These are phyloP conservation scores for Trametes pubescens DNA, from an alignment of 1,284 basidiomycete species.

Conservation along the genomic window DNA sequence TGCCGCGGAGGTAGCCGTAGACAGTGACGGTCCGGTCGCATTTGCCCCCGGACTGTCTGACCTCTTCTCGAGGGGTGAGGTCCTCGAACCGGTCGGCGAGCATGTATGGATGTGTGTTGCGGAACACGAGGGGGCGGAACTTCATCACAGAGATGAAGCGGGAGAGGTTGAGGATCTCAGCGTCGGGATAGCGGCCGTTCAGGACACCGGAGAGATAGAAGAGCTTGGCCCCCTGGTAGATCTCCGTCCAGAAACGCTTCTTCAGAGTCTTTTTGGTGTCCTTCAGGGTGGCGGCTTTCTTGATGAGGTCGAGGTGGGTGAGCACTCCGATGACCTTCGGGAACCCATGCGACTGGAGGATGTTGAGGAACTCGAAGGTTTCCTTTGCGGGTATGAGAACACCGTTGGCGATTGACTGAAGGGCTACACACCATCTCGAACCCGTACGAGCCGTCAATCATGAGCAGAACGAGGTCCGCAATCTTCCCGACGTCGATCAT, in stretches of 20 bases:
- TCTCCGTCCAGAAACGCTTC: conserved; percentile 99
- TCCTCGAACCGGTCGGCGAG: conserved; percentile 97
- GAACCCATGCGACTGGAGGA: conserved; percentile 97
- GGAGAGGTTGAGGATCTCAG: conserved; percentile 94
- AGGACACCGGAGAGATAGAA: conserved; percentile 98
- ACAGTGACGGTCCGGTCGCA: conserved; percentile 91
- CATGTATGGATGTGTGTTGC: conserved; percentile 95
- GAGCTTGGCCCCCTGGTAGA: conserved; percentile 98
- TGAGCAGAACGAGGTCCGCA: conserved; percentile 94
- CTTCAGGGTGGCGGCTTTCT: conserved; percentile 88
- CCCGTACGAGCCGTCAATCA: conserved; percentile 98
- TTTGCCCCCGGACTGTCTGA: conserved; percentile 84
- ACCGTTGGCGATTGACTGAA: not conserved
- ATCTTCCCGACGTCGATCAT: conserved; percentile 99
- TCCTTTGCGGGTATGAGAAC: conserved; percentile 64
- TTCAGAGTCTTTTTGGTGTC: conserved; percentile 96
- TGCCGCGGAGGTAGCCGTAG: conserved; percentile 95
- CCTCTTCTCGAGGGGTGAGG: conserved; percentile 87
- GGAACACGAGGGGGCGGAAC: conserved; percentile 96
- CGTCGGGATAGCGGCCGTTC: conserved; percentile 98
- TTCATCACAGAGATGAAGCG: conserved; percentile 99
- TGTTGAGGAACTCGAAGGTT: conserved; percentile 98
- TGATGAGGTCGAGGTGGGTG: conserved; percentile 97
- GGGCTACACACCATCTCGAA: conserved; percentile 89
- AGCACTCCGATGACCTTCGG: conserved; percentile 98